Conservation (phyloP, 768 basidiomycete species). For the Tylopilus felleus region DNA sequence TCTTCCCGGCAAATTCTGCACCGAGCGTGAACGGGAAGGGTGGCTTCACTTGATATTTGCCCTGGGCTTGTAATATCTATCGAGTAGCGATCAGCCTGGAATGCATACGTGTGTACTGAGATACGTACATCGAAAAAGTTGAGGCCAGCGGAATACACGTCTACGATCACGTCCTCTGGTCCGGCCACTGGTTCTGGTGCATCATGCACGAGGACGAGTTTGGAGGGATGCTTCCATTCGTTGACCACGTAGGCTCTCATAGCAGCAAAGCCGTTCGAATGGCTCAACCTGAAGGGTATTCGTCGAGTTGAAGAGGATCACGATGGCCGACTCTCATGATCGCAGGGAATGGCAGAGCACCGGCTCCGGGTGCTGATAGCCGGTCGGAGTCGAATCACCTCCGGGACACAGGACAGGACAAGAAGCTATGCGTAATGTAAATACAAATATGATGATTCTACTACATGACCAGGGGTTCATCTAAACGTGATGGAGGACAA, state of each 20-base stretch:
- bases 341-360: too few species aligned
- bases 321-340: background rate
- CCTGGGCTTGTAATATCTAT: conserved; percentile 82
- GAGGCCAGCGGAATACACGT: conserved; percentile 70
- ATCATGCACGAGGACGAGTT: conserved; percentile 50
- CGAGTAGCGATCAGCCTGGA: background rate
- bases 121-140: conserved; percentile 71
- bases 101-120: conserved; percentile 10
- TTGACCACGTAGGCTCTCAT: conserved; percentile 83
- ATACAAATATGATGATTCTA: conserved; percentile 37
- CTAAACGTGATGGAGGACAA: conserved; percentile 10
- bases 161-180: conserved; percentile 61
- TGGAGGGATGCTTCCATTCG: conserved; percentile 65
- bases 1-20: conserved; percentile 78
- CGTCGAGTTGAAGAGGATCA: background rate
- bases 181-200: conserved; percentile 54
- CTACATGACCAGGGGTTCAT: conserved; percentile 19
- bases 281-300: background rate
- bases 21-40: conserved; percentile 85
- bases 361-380: conserved; percentile 2
- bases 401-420: background rate
- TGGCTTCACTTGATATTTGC: conserved; percentile 84
- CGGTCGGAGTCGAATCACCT: background rate
- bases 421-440: conserved; percentile 25
- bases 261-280: conserved; percentile 24